A percentile compares a stretch with the other conserved stretches of the same genome.
phyloP scores from a whole-genome alignment of 345 rosid species.

The Brassica carinata region DNA sequence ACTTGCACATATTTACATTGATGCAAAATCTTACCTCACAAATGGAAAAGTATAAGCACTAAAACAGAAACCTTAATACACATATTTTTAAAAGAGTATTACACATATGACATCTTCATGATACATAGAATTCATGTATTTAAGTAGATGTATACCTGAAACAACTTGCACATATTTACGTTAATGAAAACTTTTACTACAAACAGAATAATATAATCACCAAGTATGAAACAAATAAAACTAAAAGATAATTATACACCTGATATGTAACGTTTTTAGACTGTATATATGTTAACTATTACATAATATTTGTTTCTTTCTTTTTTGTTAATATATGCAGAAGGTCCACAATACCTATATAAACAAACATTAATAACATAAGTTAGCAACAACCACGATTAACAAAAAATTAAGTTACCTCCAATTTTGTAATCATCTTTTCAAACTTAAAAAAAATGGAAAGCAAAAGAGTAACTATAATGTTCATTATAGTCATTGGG shows the following conservation, averaged over 20 bases:
- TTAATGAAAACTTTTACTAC: not conserved
- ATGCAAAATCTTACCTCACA: not conserved
- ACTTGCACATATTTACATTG: not conserved
- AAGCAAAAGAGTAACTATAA: constrained; percentile 14
- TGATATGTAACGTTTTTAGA: not conserved
- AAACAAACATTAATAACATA: constrained; percentile 22
- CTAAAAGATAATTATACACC: not conserved
- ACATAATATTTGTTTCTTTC: not conserved
- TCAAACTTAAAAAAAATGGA: not conserved
- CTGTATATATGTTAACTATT: constrained; percentile 1
- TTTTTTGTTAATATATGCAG: not conserved
- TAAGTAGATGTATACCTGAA: not conserved
- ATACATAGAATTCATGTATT: not conserved
- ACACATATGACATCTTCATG: not conserved
- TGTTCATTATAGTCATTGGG: constrained; percentile 9
- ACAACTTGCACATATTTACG: not conserved
- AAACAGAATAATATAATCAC: not conserved
- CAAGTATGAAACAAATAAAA: not conserved
- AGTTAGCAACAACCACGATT: constrained; percentile 1
- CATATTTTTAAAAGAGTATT: not conserved
- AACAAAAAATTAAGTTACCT: not conserved
- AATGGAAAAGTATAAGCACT: not conserved
- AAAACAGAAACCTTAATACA: not conserved
- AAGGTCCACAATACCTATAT: constrained; percentile 4
- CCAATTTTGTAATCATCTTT: not conserved